Conservation (phyloP, 2,329 filamentous ascomycete genomes). For the Tolypocladium amazonense region DNA sequence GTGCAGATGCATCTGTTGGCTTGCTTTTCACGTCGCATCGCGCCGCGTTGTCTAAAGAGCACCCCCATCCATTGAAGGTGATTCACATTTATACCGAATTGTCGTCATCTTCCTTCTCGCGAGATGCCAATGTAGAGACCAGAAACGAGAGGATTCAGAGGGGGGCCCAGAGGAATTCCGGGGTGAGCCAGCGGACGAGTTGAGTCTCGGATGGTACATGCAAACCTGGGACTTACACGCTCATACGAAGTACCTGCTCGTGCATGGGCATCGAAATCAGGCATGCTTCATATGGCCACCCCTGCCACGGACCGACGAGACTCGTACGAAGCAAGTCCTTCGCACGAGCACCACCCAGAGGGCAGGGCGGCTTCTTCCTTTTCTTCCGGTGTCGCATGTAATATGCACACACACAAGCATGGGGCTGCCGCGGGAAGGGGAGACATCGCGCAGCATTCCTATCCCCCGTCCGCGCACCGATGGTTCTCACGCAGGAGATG, state of each 20-base stretch:
- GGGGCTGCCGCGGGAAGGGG: neutral
- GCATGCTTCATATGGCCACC: neutral
- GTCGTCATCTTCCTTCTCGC: neutral
- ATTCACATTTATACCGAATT: neutral
- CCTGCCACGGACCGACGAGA: neutral
- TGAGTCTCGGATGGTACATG: neutral
- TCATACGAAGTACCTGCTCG: neutral
- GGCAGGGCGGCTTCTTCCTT: neutral
- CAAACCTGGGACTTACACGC: neutral
- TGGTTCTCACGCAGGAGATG: neutral
- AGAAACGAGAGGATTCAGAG: neutral
- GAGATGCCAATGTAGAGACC: neutral
- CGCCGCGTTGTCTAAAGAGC: neutral
- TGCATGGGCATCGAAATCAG: neutral
- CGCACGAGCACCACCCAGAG: neutral
- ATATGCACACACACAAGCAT: neutral
- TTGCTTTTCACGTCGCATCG: neutral
- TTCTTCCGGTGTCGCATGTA: neutral
- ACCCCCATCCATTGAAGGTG: neutral
- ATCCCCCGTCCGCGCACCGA: neutral
- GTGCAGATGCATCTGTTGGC: neutral
- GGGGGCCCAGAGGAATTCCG: neutral
- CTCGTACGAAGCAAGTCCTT: neutral
- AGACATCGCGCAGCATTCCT: conserved; percentile 1
- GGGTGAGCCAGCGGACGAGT: neutral